Conservation (phyloP, 352 stramenopile genomes). For the Phytophthora pseudosyringae region DNA sequence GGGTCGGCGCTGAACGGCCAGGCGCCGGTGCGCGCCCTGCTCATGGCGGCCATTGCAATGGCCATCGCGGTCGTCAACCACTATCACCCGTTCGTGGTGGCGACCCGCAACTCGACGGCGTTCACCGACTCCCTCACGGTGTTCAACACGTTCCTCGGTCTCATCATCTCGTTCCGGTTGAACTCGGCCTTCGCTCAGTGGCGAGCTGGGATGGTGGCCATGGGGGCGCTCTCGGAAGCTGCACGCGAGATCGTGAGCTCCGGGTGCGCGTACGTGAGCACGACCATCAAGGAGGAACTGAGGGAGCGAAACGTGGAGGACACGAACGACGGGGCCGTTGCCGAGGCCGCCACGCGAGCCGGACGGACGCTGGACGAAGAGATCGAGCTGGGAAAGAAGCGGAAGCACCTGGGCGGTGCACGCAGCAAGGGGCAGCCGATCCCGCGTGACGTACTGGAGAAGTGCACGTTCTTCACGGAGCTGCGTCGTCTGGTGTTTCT, state of each 20-base stretch:
- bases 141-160: constrained; percentile 82
- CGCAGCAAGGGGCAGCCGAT: constrained; percentile 32
- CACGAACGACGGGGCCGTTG: constrained; percentile 7
- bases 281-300: constrained; percentile 36
- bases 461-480: constrained; percentile 77
- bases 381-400: constrained; percentile 11
- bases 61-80: constrained; percentile 52
- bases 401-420: constrained; percentile 8
- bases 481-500: constrained; percentile 75
- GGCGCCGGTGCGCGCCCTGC: constrained; percentile 59
- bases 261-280: constrained; percentile 65
- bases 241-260: constrained; percentile 68
- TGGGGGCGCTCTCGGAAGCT: constrained; percentile 59
- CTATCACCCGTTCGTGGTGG: constrained; percentile 61
- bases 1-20: constrained; percentile 72
- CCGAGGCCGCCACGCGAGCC: constrained; percentile 8
- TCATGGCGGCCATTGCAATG: constrained; percentile 65
- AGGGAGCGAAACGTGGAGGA: constrained; percentile 12
- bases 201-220: constrained; percentile 65
- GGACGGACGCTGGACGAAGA: constrained; percentile 10
- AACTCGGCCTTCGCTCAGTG: constrained; percentile 84
- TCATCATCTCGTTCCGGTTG: constrained; percentile 78
- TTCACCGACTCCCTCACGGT: constrained; percentile 79
- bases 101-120: constrained; percentile 65
- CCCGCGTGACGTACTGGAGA: constrained; percentile 58